Evolutionary conservation across 1,139 yeast genomes (phyloP).

Genomic region (Magnusiomyces sp.): DNA sequence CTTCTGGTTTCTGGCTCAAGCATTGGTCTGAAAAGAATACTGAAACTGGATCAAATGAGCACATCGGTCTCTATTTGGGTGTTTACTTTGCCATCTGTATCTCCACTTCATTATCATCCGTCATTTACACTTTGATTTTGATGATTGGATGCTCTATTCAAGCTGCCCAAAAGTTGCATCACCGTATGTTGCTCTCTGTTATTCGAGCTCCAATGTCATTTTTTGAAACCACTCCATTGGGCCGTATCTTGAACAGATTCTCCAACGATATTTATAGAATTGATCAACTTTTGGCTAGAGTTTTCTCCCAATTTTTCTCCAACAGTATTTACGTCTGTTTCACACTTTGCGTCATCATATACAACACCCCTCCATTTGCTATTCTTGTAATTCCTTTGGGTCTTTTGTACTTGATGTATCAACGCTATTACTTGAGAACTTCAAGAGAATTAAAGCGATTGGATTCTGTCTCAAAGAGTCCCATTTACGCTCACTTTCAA

Average conservation of each 20-base stretch:
- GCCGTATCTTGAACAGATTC: conserved; percentile 87
- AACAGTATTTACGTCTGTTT: conserved; percentile 69
- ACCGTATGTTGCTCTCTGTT: conserved; percentile 69
- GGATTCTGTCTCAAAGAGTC: conserved; percentile 88
- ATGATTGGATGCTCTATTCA: conserved; percentile 82
- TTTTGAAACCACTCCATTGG: conserved; percentile 95
- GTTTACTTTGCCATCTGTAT: conserved; percentile 71
- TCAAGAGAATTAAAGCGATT: conserved; percentile 92
- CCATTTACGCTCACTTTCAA: conserved; percentile 94
- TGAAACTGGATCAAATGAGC: conserved; percentile 58
- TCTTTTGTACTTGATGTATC: conserved; percentile 70
- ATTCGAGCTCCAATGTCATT: conserved; percentile 93
- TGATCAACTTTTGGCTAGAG: conserved; percentile 80
- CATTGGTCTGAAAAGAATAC: conserved; percentile 95
- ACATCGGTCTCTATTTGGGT: conserved; percentile 59
- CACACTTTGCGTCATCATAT: conserved; percentile 73
- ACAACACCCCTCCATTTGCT: conserved; percentile 82
- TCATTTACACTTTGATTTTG: conserved; percentile 60
- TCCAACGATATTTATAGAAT: conserved; percentile 90
- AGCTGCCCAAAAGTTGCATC: conserved; percentile 73
- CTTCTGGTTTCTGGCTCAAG: conserved; percentile 82
- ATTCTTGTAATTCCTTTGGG: conserved; percentile 64
- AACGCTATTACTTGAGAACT: conserved; percentile 79
- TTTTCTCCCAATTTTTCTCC: conserved; percentile 71
- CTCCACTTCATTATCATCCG: conserved; percentile 50